Evolutionary conservation across 2,329 filamentous ascomycete genomes (phyloP), one percentile per base, ranked within the genome.

Genomic region (Daldinia sp.): DNA sequence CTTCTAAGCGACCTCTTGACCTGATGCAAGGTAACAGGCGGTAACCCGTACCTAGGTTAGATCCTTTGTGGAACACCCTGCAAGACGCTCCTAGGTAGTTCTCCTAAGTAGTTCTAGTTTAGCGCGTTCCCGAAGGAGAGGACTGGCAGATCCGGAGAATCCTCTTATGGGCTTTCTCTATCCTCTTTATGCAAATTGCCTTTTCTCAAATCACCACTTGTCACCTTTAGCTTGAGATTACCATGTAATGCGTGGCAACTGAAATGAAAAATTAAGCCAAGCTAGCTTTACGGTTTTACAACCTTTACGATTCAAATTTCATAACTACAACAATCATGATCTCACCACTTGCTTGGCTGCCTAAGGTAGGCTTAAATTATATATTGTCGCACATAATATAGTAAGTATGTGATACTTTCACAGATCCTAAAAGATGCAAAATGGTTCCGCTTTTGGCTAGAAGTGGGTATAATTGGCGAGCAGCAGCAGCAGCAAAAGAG

Each of bases 71-170:
- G 62, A 60, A 60, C 65, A 56, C 12, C 7, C 50, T 63, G 54
- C 62, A 26, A 70, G 65, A 55, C 62, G 59, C 68, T 60, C 33
- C 48, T 50, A 23, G 20, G 20, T 23, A 23, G 20, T 23, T 2
- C 20, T 23, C 20, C 20, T 23, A 23, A 2, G 20, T 23, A 23
- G 20, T 23, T 23, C 20, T 23, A 20, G 26, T 50, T 65, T 71
- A 62, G 62, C 44, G 60, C 37, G 30, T 59, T 65, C 62, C 65
- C 65, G 56, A 65, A 63, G 37, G 64, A 54, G 50, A 70, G 59
- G 68, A 53, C 63, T 68, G 13, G 66, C 23, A 64, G 60, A 69
- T 69, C 66, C 60, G 63, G 62, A 71, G 62, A 48, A 59, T 35
- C 42, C 30, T 44, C 42, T 48, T 37, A 42, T 53, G 48, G 46